Evolutionary conservation across 371 early-diverging fungal species (phyloP).

Genomic region (Mortierella sp.): DNA sequence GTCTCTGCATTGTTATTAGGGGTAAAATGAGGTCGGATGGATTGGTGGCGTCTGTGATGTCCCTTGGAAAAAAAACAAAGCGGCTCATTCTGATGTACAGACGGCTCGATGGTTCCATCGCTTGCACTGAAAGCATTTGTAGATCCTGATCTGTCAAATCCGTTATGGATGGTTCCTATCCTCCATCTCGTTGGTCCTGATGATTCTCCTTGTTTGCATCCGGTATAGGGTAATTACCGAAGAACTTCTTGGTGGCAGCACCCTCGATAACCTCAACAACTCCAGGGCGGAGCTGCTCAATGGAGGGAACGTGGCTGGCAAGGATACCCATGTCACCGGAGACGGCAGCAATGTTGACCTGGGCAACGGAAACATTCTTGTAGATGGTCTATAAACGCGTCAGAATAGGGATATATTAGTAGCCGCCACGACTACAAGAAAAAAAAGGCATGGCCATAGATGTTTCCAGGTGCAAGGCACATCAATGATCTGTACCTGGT

Average conservation of each 20-base stretch:
- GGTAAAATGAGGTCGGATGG: neutral
- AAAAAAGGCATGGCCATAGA: neutral
- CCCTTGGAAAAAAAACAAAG: neutral
- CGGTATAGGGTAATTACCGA: constrained; percentile 74
- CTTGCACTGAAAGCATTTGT: neutral
- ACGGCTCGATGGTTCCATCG: neutral
- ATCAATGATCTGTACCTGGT: constrained; percentile 73
- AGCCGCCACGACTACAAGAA: neutral
- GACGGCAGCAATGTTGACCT: constrained; percentile 95
- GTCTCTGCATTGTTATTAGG: neutral
- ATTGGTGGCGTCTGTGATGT: neutral
- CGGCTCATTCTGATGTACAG: neutral
- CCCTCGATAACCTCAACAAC: constrained; percentile 87
- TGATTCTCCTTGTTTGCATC: neutral
- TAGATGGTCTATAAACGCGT: constrained; percentile 70
- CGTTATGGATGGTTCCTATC: neutral
- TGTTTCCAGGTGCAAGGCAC: neutral
- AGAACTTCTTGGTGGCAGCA: constrained; percentile 90
- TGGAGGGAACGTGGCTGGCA: constrained; percentile 97
- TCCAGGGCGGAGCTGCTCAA: constrained; percentile 97
- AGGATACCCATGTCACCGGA: constrained; percentile 99
- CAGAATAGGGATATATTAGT: neutral
- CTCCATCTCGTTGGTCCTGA: neutral
- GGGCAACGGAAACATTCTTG: constrained; percentile 85
- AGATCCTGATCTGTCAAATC: neutral